Evolutionary conservation across 169 alveolate genomes (phyloP).

Genomic region (Eimeria falciformis): DNA sequence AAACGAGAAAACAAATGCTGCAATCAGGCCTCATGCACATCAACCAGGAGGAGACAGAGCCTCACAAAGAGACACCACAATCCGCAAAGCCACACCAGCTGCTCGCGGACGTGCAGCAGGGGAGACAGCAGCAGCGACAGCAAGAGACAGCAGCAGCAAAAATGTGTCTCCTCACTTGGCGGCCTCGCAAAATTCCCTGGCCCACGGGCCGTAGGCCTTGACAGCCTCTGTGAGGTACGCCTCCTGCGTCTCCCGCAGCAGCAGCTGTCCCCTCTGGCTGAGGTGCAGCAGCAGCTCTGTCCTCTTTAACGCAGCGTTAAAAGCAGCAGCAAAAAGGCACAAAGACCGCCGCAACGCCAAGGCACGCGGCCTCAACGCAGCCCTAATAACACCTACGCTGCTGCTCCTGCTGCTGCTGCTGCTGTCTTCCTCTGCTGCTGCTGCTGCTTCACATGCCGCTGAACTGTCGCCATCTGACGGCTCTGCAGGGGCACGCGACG

Average conservation of each 20-base stretch:
- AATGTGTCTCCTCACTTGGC: not conserved
- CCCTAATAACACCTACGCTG: too few species aligned
- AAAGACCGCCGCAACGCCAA: not conserved
- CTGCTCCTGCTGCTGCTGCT: constrained; percentile 36
- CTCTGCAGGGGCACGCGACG: not conserved
- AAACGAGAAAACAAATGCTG: not conserved
- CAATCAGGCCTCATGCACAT: too few species aligned
- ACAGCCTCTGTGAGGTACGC: not conserved
- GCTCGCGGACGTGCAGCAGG: not conserved
- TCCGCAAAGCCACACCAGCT: not conserved
- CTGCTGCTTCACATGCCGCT: not conserved
- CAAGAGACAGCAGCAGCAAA: constrained; percentile 15
- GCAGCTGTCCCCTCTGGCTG: not conserved
- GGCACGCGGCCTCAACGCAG: not conserved
- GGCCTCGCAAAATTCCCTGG: not conserved
- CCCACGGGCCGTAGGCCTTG: not conserved
- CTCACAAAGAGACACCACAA: not conserved
- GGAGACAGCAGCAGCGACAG: constrained; percentile 23
- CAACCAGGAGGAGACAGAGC: not conserved
- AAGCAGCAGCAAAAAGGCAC: not conserved
- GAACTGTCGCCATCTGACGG: not conserved
- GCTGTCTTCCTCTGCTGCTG: too few species aligned
- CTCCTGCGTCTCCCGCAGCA: constrained; percentile 18
- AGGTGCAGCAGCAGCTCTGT: constrained; percentile 42
- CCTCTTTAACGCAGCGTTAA: not conserved